A percentile compares a stretch with the other conserved stretches of the same genome.
phyloP scores from a whole-genome alignment of 768 basidiomycete genomes.

The Plicaturopsis crispa region DNA sequence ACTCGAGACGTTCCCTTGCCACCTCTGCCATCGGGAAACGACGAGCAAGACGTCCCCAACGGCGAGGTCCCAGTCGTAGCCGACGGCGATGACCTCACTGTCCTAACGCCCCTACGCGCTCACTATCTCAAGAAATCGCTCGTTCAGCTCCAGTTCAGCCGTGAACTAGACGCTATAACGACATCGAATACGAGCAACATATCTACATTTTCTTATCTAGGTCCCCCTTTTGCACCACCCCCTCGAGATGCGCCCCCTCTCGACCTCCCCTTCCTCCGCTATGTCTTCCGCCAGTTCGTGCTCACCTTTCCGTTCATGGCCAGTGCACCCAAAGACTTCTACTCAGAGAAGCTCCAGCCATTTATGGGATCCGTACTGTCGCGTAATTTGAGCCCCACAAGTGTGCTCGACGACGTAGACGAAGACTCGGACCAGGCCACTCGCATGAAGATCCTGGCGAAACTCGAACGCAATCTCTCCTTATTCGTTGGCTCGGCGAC shows the following conservation, averaged over 20 bases:
- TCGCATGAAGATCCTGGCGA: constrained; percentile 61
- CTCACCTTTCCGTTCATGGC: constrained; percentile 94
- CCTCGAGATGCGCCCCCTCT: constrained; percentile 47
- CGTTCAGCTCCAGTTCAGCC: constrained; percentile 74
- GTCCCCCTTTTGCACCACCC: constrained; percentile 75
- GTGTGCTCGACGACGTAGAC: constrained; percentile 47
- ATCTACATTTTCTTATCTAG: constrained; percentile 80
- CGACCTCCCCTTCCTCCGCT: constrained; percentile 84
- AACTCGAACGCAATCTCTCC: constrained; percentile 78
- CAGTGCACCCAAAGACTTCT: constrained; percentile 85
- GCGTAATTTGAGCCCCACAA: constrained; percentile 63
- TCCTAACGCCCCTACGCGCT: constrained; percentile 80
- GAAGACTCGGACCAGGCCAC: constrained; percentile 47
- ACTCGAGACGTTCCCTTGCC: constrained; percentile 3
- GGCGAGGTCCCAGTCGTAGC: constrained; percentile 1
- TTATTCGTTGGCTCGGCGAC: constrained; percentile 78
- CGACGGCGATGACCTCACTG: not conserved
- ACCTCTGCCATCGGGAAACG: no score
- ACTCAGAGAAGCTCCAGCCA: constrained; percentile 90
- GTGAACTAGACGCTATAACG: constrained; percentile 69
- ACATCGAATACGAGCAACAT: constrained; percentile 36
- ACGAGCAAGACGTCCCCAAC: not conserved
- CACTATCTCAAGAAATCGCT: constrained; percentile 99
- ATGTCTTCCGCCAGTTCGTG: constrained; percentile 87
- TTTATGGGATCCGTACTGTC: constrained; percentile 80